These are phyloP conservation scores for Boletus tylopilopsis DNA, from an alignment of 768 basidiomycete species.

Conservation along the genomic window DNA sequence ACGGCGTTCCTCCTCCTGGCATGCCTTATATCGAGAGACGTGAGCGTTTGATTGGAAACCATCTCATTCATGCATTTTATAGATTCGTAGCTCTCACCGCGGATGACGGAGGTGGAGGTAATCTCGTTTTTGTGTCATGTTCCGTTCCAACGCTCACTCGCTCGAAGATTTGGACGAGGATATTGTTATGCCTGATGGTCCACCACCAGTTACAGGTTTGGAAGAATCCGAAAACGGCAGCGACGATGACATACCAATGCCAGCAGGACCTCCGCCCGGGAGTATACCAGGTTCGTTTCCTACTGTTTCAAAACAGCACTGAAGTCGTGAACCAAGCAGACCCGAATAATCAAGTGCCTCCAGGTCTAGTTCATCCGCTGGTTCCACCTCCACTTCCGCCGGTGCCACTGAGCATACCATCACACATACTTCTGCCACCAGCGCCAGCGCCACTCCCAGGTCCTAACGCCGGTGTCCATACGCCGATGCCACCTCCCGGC, in stretches of 20 bases:
- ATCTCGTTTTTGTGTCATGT: not conserved
- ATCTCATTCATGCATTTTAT: not conserved
- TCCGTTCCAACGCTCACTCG: not conserved
- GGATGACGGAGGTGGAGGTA: slow-evolving; percentile 48
- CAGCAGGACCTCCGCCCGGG: slow-evolving; percentile 70
- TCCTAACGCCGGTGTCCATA: slow-evolving; percentile 1
- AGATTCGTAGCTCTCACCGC: slow-evolving; percentile 48
- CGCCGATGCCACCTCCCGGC: slow-evolving; percentile 53
- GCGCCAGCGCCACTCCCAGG: slow-evolving; percentile 10
- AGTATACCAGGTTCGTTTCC: slow-evolving; percentile 15
- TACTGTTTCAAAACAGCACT: not conserved
- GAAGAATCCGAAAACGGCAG: slow-evolving; percentile 45
- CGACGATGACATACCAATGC: slow-evolving; percentile 89
- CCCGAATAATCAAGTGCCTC: slow-evolving; percentile 1
- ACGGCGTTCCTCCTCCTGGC: slow-evolving; percentile 89
- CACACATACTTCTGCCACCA: slow-evolving; percentile 17
- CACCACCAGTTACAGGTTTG: slow-evolving; percentile 44
- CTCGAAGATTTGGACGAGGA: slow-evolving; percentile 46
- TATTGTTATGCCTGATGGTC: slow-evolving; percentile 59
- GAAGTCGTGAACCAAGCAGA: slow-evolving; percentile 5
- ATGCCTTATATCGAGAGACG: slow-evolving; percentile 93
- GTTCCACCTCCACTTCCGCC: slow-evolving; percentile 26
- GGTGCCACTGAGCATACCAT: slow-evolving; percentile 16
- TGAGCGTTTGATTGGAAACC: slow-evolving; percentile 37
- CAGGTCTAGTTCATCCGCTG: not conserved